Conservation (phyloP, 2,329 filamentous ascomycete genomes). For the Alternaria hordeiaustralica region DNA sequence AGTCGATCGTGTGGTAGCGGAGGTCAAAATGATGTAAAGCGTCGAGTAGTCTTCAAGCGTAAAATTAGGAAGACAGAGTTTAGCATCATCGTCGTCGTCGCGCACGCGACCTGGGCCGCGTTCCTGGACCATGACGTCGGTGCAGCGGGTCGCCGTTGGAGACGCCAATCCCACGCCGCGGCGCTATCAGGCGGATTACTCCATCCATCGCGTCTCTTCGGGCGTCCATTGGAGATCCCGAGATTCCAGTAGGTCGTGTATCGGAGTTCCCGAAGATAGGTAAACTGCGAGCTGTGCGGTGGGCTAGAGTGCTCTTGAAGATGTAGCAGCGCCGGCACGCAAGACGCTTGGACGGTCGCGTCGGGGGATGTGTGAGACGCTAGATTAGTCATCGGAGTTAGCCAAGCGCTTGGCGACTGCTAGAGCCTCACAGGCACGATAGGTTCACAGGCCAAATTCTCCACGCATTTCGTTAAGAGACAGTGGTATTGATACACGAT, state of each 20-base stretch:
- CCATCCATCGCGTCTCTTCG: not conserved
- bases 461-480: not conserved
- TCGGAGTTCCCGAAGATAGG: not conserved
- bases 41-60: not conserved
- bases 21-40: not conserved
- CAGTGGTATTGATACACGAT: not conserved
- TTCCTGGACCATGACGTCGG: slow-evolving; percentile 17
- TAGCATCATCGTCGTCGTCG: slow-evolving; percentile 3
- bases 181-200: slow-evolving; percentile 2
- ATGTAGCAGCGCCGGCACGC: not conserved
- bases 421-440: not conserved
- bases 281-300: not conserved
- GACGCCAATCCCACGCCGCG: slow-evolving; percentile 14
- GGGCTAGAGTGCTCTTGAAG: not conserved
- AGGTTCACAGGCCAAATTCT: not conserved
- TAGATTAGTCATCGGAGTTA: not conserved
- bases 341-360: not conserved
- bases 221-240: not conserved
- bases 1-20: not conserved
- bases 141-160: not conserved
- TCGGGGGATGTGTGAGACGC: not conserved
- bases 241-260: not conserved
- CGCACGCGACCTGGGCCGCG: slow-evolving; percentile 13
- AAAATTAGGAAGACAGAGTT: not conserved
- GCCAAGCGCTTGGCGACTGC: not conserved